Base-by-base conservation (phyloP, 2,329 filamentous ascomycete species). In the Xylariaceae sp. region DNA sequence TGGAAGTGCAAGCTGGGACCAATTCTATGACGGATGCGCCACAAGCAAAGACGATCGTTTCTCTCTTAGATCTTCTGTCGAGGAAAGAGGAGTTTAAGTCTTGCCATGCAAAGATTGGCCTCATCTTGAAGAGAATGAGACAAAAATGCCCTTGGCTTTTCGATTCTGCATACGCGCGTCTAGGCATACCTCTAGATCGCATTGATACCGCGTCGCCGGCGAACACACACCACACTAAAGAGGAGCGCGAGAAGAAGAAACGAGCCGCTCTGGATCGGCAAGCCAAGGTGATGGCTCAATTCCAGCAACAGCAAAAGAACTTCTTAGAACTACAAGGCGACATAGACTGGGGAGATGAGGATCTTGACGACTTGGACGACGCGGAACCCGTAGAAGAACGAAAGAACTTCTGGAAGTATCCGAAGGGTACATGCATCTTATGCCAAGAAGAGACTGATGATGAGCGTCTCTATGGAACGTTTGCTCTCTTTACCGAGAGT, bases 391-490 rank as follows among this genome's bases (percentile, higher is more conserved):
- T 82, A 9, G 86, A 90, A 66, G 84, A 87, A 67, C 82, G 85
- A 53, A 87, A 86, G 70, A 90, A 88, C 66, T 82, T 84, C 50
- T 96, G 92, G 86, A 94, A 92, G 71, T 99, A 95, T 71, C 94
- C 95, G 1, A 84, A 86, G 23, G 94, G 92, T 13, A 96, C 92
- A 23, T 99, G 94, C 73, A 97, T 99, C 57, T 78, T 97, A 13
- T 99, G 94, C 70, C 94, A 97, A 73, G 95, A 99, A 75, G 92
- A 97, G 66, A 94, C 91, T 2, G 92, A 93, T 67, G 93, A 97
- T 64, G 87, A 87, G 10, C 85, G 88, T 47, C 81, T 97, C 0
- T 97, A 95, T 71, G 94, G 94, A 61, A 96, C 93, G 0, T 97
- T 99, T 76, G 91, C 90, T 2, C 85, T 96, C 66, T 82, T 99